Base-by-base conservation (phyloP, 169 alveolate species). In the Perkinsus chesapeaki region DNA sequence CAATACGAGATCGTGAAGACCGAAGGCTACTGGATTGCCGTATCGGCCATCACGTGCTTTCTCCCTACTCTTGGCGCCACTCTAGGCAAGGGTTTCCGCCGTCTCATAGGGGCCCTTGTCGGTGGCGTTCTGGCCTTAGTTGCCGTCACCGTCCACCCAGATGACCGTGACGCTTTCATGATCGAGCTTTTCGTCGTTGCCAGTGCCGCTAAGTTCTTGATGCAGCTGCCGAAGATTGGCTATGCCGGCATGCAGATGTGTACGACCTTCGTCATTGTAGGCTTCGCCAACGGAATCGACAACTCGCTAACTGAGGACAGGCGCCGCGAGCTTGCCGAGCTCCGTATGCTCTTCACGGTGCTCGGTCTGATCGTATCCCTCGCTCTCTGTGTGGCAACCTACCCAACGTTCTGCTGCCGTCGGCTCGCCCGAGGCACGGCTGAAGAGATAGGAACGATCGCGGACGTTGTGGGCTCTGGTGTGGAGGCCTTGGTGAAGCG, bases 181-280 rank as follows among this genome's bases (percentile, higher is more conserved):
- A 27, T 60, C 36, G 82, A 60, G 82, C 82, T 60, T 16, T 60
- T 60, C 82, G 0, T 23, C 7, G 23, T 60, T 60, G 82, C 82
- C 36, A 60, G 82, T 34, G 82, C 82, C 37, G 82, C 82, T 34
- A 60, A 60, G 82, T 60, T 60, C 82, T 34, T 60, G 3, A 60
- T 60, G 82, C 82, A 60, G 31, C 1, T 60, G 23, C 82, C 82
- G 37, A 60, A 60, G 23, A 60, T 60, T 20, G 82, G 82, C 37
- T 60, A 60, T 60, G 82, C 82, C 82, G 82, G 82, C 23, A 60
- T 60, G 82, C 82, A 60, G 82, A 60, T 60, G 82, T 60, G 82
- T 16, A 60, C 82, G 37, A 60, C 82, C 82, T 60, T 60, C 31
- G 82, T 60, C 31, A 60, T 60, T 60, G 82, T 60, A 5, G 82